These are phyloP conservation scores for Hypoxylon sp. DNA, from an alignment of 2,329 filamentous ascomycete genomes.

Conservation along the genomic window DNA sequence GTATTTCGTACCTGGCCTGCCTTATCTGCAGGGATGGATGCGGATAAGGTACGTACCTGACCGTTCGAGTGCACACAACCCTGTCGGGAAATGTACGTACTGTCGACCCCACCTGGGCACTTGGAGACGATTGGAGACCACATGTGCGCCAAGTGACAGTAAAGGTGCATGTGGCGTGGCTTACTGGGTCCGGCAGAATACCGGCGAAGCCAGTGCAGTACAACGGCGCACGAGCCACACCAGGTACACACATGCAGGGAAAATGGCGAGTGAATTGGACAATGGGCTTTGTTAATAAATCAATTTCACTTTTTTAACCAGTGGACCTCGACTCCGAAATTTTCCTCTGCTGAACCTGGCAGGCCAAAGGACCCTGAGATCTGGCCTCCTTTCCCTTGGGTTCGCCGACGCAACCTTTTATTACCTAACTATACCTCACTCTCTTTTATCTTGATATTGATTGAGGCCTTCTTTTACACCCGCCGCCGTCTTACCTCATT, in stretches of 20 bases:
- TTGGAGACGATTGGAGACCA: not conserved
- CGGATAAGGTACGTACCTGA: constrained; percentile 34
- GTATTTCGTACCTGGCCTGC: constrained; percentile 18
- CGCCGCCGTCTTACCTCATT: constrained; percentile 34
- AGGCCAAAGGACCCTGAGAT: constrained; percentile 51
- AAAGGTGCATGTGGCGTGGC: constrained; percentile 11
- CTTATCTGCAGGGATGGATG: constrained; percentile 44
- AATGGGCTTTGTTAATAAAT: constrained; percentile 26
- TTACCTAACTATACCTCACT: constrained; percentile 18
- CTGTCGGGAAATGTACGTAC: constrained; percentile 11
- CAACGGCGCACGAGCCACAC: constrained; percentile 5
- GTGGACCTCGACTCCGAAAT: constrained; percentile 43
- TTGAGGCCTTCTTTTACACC: constrained; percentile 32
- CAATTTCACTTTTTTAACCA: constrained; percentile 30
- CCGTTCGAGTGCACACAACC: constrained; percentile 11
- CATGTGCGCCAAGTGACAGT: constrained; percentile 9
- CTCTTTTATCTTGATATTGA: constrained; percentile 34
- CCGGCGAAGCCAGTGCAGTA: not conserved
- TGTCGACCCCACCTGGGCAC: not conserved
- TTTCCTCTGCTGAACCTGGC: constrained; percentile 43
- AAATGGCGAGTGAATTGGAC: constrained; percentile 12
- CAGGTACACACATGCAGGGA: not conserved
- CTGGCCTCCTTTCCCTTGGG: constrained; percentile 47
- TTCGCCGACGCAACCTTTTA: constrained; percentile 29
- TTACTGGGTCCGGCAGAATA: constrained; percentile 29